Percentiles rank a stretch among this genome's conserved stretches.
These are phyloP conservation scores for Pyropia haitanensis DNA, from an alignment of 23 red algal species.

Conservation along the genomic window DNA sequence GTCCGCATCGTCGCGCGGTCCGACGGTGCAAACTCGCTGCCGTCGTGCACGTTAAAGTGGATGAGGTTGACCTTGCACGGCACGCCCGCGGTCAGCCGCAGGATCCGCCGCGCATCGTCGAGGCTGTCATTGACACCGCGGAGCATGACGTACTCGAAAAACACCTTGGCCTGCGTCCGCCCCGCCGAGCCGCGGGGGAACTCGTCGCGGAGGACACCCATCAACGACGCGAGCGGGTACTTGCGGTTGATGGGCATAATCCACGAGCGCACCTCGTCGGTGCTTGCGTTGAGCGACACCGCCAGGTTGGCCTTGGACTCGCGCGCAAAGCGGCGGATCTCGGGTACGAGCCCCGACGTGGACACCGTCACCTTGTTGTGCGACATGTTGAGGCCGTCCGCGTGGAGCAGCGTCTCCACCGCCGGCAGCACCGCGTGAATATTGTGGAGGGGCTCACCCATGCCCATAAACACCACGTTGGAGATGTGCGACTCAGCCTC, in stretches of 20 bases:
- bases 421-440: constrained; percentile 72
- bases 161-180: constrained; percentile 47
- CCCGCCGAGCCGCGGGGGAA: constrained; percentile 34
- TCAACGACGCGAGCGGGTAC: constrained; percentile 64
- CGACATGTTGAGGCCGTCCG: constrained; percentile 62
- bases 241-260: constrained; percentile 99
- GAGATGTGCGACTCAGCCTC: constrained; percentile 40
- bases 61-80: constrained; percentile 99
- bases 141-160: constrained; percentile 94
- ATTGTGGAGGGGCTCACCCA: constrained; percentile 91
- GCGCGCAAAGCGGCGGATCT: constrained; percentile 69
- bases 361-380: constrained; percentile 96
- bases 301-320: constrained; percentile 74
- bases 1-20: constrained; percentile 36
- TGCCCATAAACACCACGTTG: constrained; percentile 94
- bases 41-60: constrained; percentile 85
- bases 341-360: constrained; percentile 85
- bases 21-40: constrained; percentile 62
- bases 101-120: constrained; percentile 67
- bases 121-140: constrained; percentile 84
- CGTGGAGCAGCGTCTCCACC: constrained; percentile 54
- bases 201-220: constrained; percentile 65
- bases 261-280: constrained; percentile 74
- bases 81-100: constrained; percentile 53
- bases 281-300: constrained; percentile 85